Evolutionary conservation across 2,329 filamentous ascomycete species (phyloP), one percentile per base, ranked within the genome.

Genomic region (Myriosclerotinia scirpicola): DNA sequence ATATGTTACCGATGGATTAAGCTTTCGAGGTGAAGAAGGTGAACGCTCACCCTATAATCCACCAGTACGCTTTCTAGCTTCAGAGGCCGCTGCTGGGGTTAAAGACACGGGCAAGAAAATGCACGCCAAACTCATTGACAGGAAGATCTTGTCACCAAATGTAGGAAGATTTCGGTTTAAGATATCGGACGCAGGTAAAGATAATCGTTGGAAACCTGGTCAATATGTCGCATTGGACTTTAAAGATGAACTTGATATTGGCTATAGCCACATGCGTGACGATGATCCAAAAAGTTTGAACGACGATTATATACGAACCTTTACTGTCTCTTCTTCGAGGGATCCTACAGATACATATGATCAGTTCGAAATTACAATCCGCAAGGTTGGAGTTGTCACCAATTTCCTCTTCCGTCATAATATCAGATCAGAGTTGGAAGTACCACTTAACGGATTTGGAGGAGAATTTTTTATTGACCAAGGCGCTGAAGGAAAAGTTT

Each of bases 241-340:
- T 73, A 81, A 83, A 15, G 76, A 81, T 0, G 87, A 93, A 72
- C 79, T 96, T 1, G 86, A 90, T 69, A 77, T 82, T 14, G 92
- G 92, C 0, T 96, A 92, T 77, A 85, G 83, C 59, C 93, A 96
- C 75, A 96, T 96, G 92, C 82, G 87, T 3, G 88, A 96, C 69
- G 86, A 90, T 67, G 91, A 96, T 71, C 92, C 92, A 6, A 83
- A 83, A 70, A 90, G 87, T 71, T 76, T 96, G 20, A 97, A 96
- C 72, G 92, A 96, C 75, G 92, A 97, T 75, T 93, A 87, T 69
- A 81, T 95, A 5, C 82, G 92, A 38, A 96, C 92, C 0, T 96
- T 96, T 74, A 96, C 92, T 2, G 83, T 96, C 0, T 91, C 89
- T 1, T 91, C 84, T 2, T 77, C 68, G 2, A 69, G 72, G 56